A percentile compares a stretch with the other conserved stretches of the same genome.
Evolutionary conservation across 2,329 filamentous ascomycete genomes (phyloP).

Genomic region (Hymenoscyphus occultus): DNA sequence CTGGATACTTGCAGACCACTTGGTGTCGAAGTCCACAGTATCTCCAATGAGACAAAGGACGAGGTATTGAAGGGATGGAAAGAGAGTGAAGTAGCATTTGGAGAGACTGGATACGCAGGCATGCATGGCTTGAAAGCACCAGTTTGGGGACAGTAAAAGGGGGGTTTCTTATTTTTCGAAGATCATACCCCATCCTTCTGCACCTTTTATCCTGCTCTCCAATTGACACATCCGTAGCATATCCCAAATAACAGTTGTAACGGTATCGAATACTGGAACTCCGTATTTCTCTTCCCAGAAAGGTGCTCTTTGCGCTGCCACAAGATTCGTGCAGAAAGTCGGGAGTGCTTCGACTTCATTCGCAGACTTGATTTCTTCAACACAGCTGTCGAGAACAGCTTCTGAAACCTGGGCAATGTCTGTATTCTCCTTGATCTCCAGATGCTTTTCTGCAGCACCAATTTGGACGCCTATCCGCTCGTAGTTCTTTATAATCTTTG

Average conservation of each 20-base stretch:
- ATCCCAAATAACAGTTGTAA: constrained; percentile 43
- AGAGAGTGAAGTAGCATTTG: constrained; percentile 50
- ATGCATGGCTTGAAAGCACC: constrained; percentile 57
- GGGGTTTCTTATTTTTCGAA: constrained; percentile 26
- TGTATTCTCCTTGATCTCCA: constrained; percentile 39
- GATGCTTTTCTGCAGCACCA: constrained; percentile 35
- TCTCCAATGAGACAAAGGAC: constrained; percentile 47
- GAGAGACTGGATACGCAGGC: constrained; percentile 52
- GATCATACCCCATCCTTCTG: constrained; percentile 40
- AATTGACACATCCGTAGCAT: constrained; percentile 36
- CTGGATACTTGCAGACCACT: constrained; percentile 69
- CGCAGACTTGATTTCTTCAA: constrained; percentile 18
- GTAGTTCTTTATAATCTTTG: constrained; percentile 39
- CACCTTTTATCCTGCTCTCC: constrained; percentile 32
- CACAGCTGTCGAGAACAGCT: constrained; percentile 33
- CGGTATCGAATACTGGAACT: constrained; percentile 42
- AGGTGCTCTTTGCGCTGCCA: constrained; percentile 39
- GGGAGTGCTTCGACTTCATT: constrained; percentile 38
- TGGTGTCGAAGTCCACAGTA: constrained; percentile 67
- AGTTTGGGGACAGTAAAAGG: constrained; percentile 23
- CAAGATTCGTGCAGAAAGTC: constrained; percentile 45
- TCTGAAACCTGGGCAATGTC: constrained; percentile 39
- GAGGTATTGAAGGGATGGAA: constrained; percentile 60
- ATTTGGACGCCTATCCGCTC: constrained; percentile 36
- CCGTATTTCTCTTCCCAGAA: constrained; percentile 40